Evolutionary conservation across 2,329 filamentous ascomycete genomes (phyloP), one percentile per base, ranked within the genome.

Genomic region (Ophiostoma novo-ulmi): DNA sequence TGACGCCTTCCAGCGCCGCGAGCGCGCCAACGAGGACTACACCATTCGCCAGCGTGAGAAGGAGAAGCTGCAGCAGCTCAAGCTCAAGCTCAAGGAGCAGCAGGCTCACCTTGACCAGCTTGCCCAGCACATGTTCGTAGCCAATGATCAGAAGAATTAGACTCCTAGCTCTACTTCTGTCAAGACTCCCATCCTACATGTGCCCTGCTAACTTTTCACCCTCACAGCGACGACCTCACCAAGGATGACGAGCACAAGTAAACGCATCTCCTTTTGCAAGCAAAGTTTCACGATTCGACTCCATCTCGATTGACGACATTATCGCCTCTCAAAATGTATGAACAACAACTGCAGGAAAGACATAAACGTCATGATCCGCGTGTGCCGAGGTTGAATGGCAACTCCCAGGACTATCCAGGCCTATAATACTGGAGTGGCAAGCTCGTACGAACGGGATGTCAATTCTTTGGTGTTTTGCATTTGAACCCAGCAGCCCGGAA

Each of bases 1-100:
- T 76, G 94, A 99, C 79, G 88, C 92, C 71, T 99, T 97, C 87
- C 92, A 90, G 83, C 91, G 90, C 83, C 93, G 95, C 77, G 95
- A 99, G 83, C 87, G 90, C 79, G 94, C 94, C 75, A 86, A 84
- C 79, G 95, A 98, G 84, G 90, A 93, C 80, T 87, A 88, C 76
- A 92, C 91, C 82, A 93, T 99, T 82, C 88, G 88, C 77, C 84
- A 91, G 83, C 91, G 93, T 79, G 95, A 98, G 87, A 88, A 89
- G 83, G 89, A 94, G 84, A 97, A 97, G 92, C 90, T 97, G 74
- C 76, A 86, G 69, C 87, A 87, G 79, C 88, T 97, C 76, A 90
- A 87, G 81, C 85, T 86, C 83, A 88, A 88, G 84, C 86, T 97
- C 75, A 78, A 81, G 74, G 88, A 92, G 81, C 93, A 97, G 84